Evolutionary conservation across 2,329 filamentous ascomycete species (phyloP).

Genomic region (Diplodia scrobiculata): DNA sequence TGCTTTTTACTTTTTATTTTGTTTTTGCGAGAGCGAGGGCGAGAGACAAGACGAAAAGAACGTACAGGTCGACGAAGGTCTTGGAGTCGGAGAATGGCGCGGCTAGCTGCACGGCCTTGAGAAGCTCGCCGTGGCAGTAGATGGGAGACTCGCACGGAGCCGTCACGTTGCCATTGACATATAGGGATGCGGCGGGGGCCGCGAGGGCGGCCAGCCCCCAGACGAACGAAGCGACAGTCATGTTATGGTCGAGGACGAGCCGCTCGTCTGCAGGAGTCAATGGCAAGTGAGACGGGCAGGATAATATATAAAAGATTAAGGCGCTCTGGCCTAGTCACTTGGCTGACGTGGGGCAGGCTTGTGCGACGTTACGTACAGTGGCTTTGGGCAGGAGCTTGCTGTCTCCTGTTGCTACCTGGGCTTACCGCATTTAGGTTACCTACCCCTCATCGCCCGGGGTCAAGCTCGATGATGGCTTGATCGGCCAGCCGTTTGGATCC

Average conservation of each 20-base stretch:
- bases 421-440: background rate
- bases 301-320: background rate
- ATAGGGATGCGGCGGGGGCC: conserved; percentile 49
- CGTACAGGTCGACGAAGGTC: conserved; percentile 63
- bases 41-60: background rate
- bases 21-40: too few relatives aligned
- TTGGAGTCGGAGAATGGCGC: conserved; percentile 68
- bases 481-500: background rate
- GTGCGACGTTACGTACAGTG: conserved; percentile 12
- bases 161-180: conserved; percentile 61
- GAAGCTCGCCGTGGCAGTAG: conserved; percentile 67
- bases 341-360: conserved; percentile 18
- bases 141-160: conserved; percentile 68
- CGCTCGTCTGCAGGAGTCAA: background rate
- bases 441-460: background rate
- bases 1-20: too few relatives aligned
- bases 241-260: background rate
- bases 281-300: background rate
- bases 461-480: background rate
- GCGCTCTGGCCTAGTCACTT: background rate
- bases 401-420: too few relatives aligned
- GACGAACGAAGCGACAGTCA: background rate
- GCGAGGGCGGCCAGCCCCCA: background rate
- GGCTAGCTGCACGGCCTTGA: conserved; percentile 64
- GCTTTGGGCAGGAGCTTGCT: background rate